Base-by-base conservation (phyloP, 345 rosid species). In the Salix arbutifolia region DNA sequence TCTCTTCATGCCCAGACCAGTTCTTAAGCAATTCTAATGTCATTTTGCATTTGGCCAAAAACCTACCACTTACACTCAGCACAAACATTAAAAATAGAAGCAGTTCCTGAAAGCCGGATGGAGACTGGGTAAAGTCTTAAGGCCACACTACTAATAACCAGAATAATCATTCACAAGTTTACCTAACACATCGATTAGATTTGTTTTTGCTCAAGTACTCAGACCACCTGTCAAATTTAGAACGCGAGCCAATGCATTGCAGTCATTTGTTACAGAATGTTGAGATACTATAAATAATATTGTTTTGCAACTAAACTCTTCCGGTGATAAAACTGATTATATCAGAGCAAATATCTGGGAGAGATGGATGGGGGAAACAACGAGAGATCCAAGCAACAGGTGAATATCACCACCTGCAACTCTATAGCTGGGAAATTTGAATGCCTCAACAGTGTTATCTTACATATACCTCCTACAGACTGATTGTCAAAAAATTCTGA, bases 381-480 rank as follows among this genome's bases (percentile, higher is more conserved):
- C n/a, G 48, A 12, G 14, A 38, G 52, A 30, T 53, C 23, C 13
- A 23, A 65, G 71, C 44, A 12, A n/a, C 69, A 76, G 48, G 68
- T 42, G 48, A 25, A 42, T 58, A 69, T 30, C 11, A 61, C 74
- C 26, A 44, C 64, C 62, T 23, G 44, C 58, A 61, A 19, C 60
- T 44, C 74, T 19, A 48, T 33, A 61, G 33, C 46, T n/a, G 46
- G 28, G 61, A 13, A 50, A 48, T 67, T 0, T 26, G 16, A 50
- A 31, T 7, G 6, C 18, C 74, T 76, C 73, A 61, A 76, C 67
- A 69, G 30, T 76, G 67, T 58, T 42, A 76, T 69, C 42, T 76
- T 76, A 69, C 79, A 70, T 9, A 70, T 42, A 35, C 70, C 74
- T 76, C 30, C 11, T 21, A 13, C 10, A 26, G 64, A 13, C 21